Percentiles rank a stretch among this genome's conserved stretches.
These are phyloP conservation scores for Stachybotrys echinatus DNA, from an alignment of 2,329 filamentous ascomycete genomes.

Conservation along the genomic window DNA sequence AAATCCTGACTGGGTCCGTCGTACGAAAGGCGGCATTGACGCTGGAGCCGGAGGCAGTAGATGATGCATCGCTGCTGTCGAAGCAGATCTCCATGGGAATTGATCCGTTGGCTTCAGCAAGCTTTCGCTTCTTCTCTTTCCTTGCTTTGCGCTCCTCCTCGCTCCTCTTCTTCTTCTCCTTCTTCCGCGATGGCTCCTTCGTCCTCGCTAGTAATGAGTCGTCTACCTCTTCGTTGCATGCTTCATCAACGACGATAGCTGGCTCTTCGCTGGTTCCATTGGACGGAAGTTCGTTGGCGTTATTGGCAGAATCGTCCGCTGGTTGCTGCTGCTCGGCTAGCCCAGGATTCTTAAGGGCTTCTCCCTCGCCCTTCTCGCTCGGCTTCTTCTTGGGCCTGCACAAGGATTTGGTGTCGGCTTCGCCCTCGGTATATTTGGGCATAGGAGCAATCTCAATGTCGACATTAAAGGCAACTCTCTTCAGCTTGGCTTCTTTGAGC, in stretches of 20 bases:
- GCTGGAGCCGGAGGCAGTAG: conserved; percentile 12
- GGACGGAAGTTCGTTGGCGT: conserved; percentile 31
- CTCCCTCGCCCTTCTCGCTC: conserved; percentile 67
- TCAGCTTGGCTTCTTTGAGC: conserved; percentile 72
- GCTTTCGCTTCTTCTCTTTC: conserved; percentile 79
- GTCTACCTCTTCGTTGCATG: conserved; percentile 12
- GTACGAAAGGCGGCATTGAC: conserved; percentile 54
- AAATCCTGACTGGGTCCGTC: conserved; percentile 87
- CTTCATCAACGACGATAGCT: conserved; percentile 15
- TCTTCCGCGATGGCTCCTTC: conserved; percentile 60
- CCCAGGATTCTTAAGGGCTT: conserved; percentile 64
- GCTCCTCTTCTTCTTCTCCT: conserved; percentile 93
- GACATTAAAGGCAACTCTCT: conserved; percentile 90
- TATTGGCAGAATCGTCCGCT: conserved; percentile 27
- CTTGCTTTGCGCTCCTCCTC: conserved; percentile 89
- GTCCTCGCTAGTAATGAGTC: conserved; percentile 20
- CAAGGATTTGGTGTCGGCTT: conserved; percentile 38
- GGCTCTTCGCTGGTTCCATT: conserved; percentile 32
- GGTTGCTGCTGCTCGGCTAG: conserved; percentile 47
- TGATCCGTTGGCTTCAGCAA: conserved; percentile 81
- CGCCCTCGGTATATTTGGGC: conserved; percentile 67
- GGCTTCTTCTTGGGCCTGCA: conserved; percentile 55
- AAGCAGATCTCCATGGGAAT: conserved; percentile 78
- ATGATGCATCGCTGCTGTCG: conserved; percentile 60
- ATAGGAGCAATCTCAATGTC: conserved; percentile 94